Evolutionary conservation across 495 filamentous ascomycete genomes (phyloP), one percentile per base, ranked within the genome.

Genomic region (Talaromyces borbonicus): DNA sequence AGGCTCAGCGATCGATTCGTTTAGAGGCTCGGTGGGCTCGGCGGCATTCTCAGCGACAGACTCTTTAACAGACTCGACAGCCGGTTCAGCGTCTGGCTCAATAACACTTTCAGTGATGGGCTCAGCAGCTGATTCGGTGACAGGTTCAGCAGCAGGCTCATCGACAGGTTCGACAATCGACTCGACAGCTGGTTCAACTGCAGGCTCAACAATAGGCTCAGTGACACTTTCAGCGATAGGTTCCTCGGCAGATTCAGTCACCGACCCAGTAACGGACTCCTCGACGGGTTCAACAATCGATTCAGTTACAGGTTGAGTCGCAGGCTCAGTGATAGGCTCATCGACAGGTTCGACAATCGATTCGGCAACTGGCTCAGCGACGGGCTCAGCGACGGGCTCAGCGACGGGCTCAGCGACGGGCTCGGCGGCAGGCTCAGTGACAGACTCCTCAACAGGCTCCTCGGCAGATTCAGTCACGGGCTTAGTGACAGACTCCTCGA

Each of bases 401-500:
- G n/a, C n/a, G n/a, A n/a, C n/a, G n/a, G n/a, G n/a, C 1, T 52
- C 31, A 7, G 37, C 33, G 23, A 43, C 23, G n/a, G n/a, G n/a
- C n/a, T n/a, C n/a, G 8, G 50, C 4, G 9, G 23, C 43, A 25
- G 47, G 36, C 18, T 44, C 42, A 14, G 29, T n/a, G 2, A 7
- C 23, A 8, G 16, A 8, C 16, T 44, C 36, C n/a, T 43, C 16
- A 12, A 22, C 9, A n/a, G 23, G 19, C 2, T 27, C 51, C 8
- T 22, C 44, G 6, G 22, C 3, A 47, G 49, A 12, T 25, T 52
- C 49, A 2, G 55, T 47, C 22, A 50, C 51, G n/a, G 43, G 25
- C 30, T 58, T 55, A 33, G 51, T 46, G 9, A 30, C 24, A 8
- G 52, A 43, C 25, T 44, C 43, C 5, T 46, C 41, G n/a, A 39